Evolutionary conservation across 2,329 filamentous ascomycete species (phyloP), one percentile per base, ranked within the genome.

Genomic region (Fusarium siculi): DNA sequence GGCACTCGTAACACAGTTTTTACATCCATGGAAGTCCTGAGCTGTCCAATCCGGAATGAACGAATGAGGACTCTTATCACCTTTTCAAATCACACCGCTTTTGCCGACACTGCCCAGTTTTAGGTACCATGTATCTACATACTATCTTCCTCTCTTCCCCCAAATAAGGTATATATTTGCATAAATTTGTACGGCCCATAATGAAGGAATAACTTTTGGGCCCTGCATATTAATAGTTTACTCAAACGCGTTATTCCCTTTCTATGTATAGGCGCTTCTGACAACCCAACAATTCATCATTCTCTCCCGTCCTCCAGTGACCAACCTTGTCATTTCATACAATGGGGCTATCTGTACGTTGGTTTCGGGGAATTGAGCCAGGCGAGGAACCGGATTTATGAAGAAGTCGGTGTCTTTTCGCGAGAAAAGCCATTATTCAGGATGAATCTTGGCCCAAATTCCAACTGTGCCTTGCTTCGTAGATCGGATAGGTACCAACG

Each of bases 61-160:
- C 44, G 50, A 70, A 63, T 52, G 54, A 70, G 66, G 40, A 36
- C 36, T 57, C 50, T 59, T 53, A 39, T 68, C 65, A 69, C 63
- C 37, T 69, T 12, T 44, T 16, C 30, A 30, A 32, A 71, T 69
- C 69, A 72, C 69, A 73, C 69, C 69, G 69, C 69, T 47, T 53
- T 63, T 69, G 39, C 50, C 40, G 19, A 30, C 36, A 37, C 28
- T 53, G 19, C 18, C 18, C 23, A 53, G 32, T 28, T 53, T 28
- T 28, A 19, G 49, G 19, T 53, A 53, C 47, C 19, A 23, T 28
- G 25, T n/a, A 32, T 32, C 21, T 32, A 47, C 15, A 14, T 49
- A 49, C n/a, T 52, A 23, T 50, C 30, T 23, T 46, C 32, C 46
- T 49, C 21, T 32, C 21, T 32, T 18, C 21, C 21, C 30, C 28